These are phyloP conservation scores for Phaeodactylum tricornutum DNA, from an alignment of 108 stramenopile genomes.

Conservation along the genomic window DNA sequence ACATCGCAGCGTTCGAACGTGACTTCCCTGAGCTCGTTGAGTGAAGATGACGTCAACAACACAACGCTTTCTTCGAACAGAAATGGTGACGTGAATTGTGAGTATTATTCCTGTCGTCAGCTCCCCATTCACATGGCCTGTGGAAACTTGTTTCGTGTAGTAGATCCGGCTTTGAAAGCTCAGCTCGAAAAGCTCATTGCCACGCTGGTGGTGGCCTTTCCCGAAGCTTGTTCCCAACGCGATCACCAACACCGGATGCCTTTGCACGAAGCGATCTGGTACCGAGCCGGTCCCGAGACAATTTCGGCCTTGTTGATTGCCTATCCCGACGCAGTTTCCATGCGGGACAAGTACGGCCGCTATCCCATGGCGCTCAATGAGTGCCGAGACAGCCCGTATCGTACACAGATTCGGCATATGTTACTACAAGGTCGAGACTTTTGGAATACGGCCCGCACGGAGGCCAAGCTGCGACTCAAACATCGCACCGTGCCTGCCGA, in stretches of 20 bases:
- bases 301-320: conserved; percentile 8
- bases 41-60: background rate
- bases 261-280: conserved; percentile 11
- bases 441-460: conserved; percentile 7
- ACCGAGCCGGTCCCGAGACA: conserved; percentile 6
- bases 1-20: background rate
- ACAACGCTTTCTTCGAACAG: background rate
- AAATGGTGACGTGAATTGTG: background rate
- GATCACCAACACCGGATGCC: conserved; percentile 7
- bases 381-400: background rate
- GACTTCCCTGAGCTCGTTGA: background rate
- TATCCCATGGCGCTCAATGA: conserved; percentile 1
- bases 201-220: conserved; percentile 5
- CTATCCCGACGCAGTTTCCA: background rate
- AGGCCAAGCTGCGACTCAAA: background rate
- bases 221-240: conserved; percentile 1
- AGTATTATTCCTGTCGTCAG: conserved; percentile 1
- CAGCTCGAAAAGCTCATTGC: conserved; percentile 5
- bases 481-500: background rate
- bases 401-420: background rate
- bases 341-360: conserved; percentile 6
- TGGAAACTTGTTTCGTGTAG: background rate
- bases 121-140: conserved; percentile 10
- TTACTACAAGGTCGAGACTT: conserved; percentile 2
- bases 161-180: background rate